These are phyloP conservation scores for Aspergillus ibericus DNA, from an alignment of 2,329 filamentous ascomycete species.

Conservation along the genomic window DNA sequence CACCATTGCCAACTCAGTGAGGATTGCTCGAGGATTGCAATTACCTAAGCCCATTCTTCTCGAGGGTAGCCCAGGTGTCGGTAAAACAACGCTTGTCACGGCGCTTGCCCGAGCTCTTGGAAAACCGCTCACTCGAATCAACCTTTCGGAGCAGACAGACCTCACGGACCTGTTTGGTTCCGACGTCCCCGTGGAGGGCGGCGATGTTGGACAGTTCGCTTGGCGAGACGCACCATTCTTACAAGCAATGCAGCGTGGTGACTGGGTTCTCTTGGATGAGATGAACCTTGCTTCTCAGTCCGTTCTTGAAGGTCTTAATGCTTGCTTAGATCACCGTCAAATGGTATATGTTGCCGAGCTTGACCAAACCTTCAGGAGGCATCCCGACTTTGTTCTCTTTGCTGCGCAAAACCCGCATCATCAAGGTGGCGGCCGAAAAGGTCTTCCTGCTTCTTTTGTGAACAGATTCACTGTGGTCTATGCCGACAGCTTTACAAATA, in stretches of 20 bases:
- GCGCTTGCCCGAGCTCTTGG: conserved; percentile 79
- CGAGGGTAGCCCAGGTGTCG: conserved; percentile 96
- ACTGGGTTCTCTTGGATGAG: conserved; percentile 96
- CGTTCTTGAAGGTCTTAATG: conserved; percentile 92
- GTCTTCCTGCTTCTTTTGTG: conserved; percentile 90
- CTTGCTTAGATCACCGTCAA: conserved; percentile 92
- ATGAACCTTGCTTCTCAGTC: conserved; percentile 99
- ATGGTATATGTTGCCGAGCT: conserved; percentile 95
- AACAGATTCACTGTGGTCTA: conserved; percentile 98
- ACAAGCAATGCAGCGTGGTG: conserved; percentile 91
- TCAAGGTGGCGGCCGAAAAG: conserved; percentile 93
- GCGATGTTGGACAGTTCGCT: conserved; percentile 82
- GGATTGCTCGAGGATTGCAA: conserved; percentile 84
- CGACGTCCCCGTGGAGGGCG: conserved; percentile 93
- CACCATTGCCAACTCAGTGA: conserved; percentile 84
- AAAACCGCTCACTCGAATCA: conserved; percentile 85
- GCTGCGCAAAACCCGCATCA: conserved; percentile 97
- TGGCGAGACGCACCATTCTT: conserved; percentile 97
- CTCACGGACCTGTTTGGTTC: conserved; percentile 97
- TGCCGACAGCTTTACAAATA: conserved; percentile 79
- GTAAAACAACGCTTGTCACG: conserved; percentile 90
- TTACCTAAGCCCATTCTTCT: conserved; percentile 88
- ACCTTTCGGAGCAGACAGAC: conserved; percentile 96
- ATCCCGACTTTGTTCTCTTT: conserved; percentile 89
- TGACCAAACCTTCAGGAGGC: conserved; percentile 87